Evolutionary conservation across 176 grass and related monocot genomes (phyloP).

Genomic region (Lolium perenne): DNA sequence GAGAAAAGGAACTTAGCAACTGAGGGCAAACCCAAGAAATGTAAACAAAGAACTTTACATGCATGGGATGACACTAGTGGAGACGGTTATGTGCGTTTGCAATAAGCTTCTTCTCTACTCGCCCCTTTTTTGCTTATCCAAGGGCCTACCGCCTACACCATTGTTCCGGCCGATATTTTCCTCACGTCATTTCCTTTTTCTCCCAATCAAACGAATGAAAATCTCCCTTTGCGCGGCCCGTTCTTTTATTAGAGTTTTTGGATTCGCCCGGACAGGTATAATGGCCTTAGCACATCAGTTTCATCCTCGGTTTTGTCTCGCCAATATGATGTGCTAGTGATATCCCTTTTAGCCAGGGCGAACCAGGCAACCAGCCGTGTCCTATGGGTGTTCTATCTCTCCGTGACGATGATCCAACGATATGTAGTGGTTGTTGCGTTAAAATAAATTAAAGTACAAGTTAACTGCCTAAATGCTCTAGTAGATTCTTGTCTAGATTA

Average conservation of each 20-base stretch:
- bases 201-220: background rate
- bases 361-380: background rate
- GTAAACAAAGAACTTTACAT: background rate
- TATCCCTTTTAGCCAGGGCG: background rate
- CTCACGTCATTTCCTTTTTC: background rate
- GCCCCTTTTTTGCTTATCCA: conserved; percentile 3
- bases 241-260: background rate
- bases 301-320: background rate
- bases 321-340: background rate
- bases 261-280: background rate
- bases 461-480: background rate
- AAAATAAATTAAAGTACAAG: background rate
- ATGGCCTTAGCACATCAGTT: background rate
- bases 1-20: background rate
- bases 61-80: conserved; percentile 11
- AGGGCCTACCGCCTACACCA: conserved; percentile 6
- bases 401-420: conserved; percentile 24
- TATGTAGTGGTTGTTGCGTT: background rate
- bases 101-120: conserved; percentile 28
- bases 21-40: background rate
- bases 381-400: background rate
- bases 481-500: background rate
- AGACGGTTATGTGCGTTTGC: conserved; percentile 31
- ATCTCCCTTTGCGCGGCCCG: background rate
- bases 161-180: background rate